Evolutionary conservation across 441 rosid species (phyloP).

Genomic region (Pelargonium fulgidum): DNA sequence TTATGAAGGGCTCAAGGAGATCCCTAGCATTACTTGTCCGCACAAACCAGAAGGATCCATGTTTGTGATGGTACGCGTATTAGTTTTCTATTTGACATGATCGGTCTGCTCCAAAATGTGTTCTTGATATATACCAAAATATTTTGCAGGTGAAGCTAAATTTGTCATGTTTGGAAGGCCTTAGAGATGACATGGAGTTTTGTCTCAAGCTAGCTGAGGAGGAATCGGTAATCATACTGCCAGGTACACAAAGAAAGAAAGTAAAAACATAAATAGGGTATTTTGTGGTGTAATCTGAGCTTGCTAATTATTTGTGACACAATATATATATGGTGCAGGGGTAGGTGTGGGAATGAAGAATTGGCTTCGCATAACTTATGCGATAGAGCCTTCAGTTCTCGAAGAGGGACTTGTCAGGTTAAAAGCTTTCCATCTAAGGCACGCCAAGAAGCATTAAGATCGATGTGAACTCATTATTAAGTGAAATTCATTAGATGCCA

Average conservation of each 20-base stretch:
- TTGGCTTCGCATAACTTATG: constrained; percentile 51
- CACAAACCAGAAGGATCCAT: constrained; percentile 42
- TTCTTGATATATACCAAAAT: not conserved
- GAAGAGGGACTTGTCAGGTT: constrained; percentile 49
- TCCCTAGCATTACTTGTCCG: constrained; percentile 42
- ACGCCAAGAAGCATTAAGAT: constrained; percentile 28
- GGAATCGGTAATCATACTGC: constrained; percentile 36
- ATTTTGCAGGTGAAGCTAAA: constrained; percentile 30
- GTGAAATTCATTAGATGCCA: too few species aligned
- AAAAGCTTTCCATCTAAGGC: constrained; percentile 42
- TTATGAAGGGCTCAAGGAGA: constrained; percentile 41
- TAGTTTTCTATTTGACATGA: not conserved
- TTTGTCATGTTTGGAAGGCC: constrained; percentile 25
- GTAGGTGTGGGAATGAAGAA: constrained; percentile 47
- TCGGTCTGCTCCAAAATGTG: not conserved
- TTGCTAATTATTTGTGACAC: too few species aligned
- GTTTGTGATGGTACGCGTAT: constrained; percentile 29
- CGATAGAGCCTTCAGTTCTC: constrained; percentile 37
- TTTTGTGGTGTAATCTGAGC: too few species aligned
- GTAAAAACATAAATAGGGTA: too few species aligned
- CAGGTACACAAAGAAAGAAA: constrained; percentile 25
- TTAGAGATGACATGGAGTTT: constrained; percentile 35
- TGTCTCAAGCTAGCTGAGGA: constrained; percentile 32
- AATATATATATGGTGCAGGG: constrained; percentile 32
- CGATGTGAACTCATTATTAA: too few species aligned